Percentiles rank a stretch among this genome's conserved stretches.
phyloP scores from a whole-genome alignment of 371 early-diverging fungal genomes.

The Lichtheimia ornata region DNA sequence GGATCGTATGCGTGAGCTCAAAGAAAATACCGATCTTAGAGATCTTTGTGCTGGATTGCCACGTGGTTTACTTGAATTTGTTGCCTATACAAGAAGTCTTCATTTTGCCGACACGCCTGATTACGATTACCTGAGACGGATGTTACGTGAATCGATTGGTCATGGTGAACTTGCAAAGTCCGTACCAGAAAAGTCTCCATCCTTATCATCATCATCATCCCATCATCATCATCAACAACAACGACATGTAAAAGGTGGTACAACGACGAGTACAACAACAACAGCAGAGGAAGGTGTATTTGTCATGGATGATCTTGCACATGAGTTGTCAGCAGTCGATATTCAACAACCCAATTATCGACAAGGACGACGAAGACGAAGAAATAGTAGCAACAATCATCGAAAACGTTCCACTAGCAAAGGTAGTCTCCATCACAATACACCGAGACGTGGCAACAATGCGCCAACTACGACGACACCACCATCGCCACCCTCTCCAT shows the following conservation, averaged over 20 bases:
- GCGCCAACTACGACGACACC: neutral
- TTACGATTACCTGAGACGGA: constrained; percentile 66
- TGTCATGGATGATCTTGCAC: constrained; percentile 26
- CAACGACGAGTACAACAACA: neutral
- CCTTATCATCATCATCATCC: neutral
- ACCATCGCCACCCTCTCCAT: constrained; percentile 9
- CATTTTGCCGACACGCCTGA: constrained; percentile 91
- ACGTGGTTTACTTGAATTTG: constrained; percentile 55
- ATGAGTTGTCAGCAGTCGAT: constrained; percentile 15
- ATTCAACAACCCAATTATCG: constrained; percentile 2
- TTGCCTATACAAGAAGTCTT: constrained; percentile 78
- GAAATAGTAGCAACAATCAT: constrained; percentile 5
- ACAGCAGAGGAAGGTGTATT: constrained; percentile 18
- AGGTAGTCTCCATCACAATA: constrained; percentile 3
- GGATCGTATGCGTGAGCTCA: constrained; percentile 63
- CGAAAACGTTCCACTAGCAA: constrained; percentile 3
- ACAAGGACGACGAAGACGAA: constrained; percentile 2
- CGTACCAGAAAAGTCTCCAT: neutral
- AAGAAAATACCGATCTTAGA: constrained; percentile 50
- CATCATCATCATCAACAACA: constrained; percentile 1
- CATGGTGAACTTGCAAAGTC: neutral
- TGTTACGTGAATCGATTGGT: constrained; percentile 33
- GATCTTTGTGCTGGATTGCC: constrained; percentile 63
- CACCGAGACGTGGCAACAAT: neutral
- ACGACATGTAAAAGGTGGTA: neutral